Evolutionary conservation across 257 asterid species (phyloP).

Genomic region (Jacaranda mimosifolia): DNA sequence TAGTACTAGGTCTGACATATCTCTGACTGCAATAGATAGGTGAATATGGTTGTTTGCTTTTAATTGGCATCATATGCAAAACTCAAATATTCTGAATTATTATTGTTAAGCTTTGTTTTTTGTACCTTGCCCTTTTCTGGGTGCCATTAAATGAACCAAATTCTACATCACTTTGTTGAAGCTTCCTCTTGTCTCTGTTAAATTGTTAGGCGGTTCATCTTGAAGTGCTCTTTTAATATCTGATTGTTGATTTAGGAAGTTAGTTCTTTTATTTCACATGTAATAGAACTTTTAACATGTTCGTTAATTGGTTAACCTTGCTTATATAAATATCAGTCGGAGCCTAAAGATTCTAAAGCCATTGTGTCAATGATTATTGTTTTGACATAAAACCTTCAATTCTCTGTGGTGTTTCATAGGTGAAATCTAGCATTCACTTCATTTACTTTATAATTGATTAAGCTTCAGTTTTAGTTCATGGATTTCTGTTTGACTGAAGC

Average conservation of each 20-base stretch:
- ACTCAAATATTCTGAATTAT: neutral
- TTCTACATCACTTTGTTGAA: neutral
- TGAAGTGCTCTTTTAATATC: constrained; percentile 3
- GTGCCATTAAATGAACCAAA: neutral
- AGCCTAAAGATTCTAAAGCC: neutral
- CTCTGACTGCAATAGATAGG: neutral
- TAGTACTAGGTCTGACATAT: neutral
- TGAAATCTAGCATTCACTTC: neutral
- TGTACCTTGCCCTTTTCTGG: neutral
- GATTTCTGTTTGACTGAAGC: neutral
- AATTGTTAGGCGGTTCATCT: constrained; percentile 10
- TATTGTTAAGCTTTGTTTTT: neutral
- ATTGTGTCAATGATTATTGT: neutral
- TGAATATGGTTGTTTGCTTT: neutral
- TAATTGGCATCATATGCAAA: neutral
- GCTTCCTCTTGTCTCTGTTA: neutral
- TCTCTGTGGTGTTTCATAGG: neutral
- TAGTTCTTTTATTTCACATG: constrained; percentile 1
- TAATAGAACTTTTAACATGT: neutral
- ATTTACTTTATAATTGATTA: neutral
- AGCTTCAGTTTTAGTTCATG: neutral
- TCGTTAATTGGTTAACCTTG: neutral
- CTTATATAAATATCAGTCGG: neutral
- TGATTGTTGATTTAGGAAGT: neutral
- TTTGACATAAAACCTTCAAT: neutral